Evolutionary conservation across 768 basidiomycete genomes (phyloP).

Genomic region (Tulasnella sp.): DNA sequence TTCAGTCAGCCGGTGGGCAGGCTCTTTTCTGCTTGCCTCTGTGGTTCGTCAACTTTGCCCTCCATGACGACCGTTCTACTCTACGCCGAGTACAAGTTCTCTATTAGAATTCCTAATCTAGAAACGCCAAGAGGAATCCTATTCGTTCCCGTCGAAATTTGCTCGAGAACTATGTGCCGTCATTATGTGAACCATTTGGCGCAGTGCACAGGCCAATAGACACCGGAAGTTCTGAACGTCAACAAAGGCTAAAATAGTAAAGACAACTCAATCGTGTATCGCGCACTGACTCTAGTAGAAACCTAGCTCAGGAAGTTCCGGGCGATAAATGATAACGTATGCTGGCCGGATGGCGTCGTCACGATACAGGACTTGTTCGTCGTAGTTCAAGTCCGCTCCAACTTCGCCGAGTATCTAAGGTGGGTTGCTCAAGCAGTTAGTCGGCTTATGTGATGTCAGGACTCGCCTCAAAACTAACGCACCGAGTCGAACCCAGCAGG

Average conservation of each 20-base stretch:
- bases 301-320: no score
- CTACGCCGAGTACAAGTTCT: background rate
- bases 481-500: constrained; percentile 10
- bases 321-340: background rate
- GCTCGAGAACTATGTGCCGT: no score
- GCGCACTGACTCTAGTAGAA: no score
- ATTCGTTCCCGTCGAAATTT: no score
- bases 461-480: background rate
- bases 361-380: constrained; percentile 24
- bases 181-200: no score
- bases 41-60: background rate
- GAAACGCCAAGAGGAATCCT: no score
- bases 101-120: no score
- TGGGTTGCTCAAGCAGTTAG: background rate
- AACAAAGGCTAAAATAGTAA: no score
- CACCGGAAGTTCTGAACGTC: no score
- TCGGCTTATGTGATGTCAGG: background rate
- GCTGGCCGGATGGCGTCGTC: constrained; percentile 27
- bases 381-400: constrained; percentile 21
- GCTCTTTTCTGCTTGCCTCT: background rate
- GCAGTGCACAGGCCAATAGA: no score
- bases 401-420: constrained; percentile 5
- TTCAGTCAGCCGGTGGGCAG: background rate
- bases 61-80: background rate
- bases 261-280: no score